Evolutionary conservation across 768 basidiomycete genomes (phyloP).

Genomic region (Pisolithus orientalis): DNA sequence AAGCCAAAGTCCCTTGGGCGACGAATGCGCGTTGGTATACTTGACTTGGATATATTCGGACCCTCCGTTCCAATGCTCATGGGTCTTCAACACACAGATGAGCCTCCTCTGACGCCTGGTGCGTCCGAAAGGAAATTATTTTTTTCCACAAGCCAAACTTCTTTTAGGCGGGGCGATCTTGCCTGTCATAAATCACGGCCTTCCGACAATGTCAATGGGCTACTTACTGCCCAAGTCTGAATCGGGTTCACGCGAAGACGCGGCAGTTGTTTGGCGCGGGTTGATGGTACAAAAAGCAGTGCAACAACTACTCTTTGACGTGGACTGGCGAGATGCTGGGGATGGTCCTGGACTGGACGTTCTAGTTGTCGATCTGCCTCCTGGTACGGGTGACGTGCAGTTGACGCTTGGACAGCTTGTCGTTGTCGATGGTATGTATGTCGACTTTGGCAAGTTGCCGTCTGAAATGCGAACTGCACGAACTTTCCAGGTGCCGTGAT

Average conservation of each 20-base stretch:
- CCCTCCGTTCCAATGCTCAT: conserved; percentile 91
- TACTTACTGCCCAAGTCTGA: conserved; percentile 68
- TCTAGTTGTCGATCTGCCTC: conserved; percentile 92
- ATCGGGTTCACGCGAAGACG: conserved; percentile 52
- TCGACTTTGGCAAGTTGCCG: not conserved
- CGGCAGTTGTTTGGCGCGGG: conserved; percentile 90
- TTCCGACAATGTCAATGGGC: conserved; percentile 97
- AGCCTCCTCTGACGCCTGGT: conserved; percentile 74
- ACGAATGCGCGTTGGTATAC: conserved; percentile 68
- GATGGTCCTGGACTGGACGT: conserved; percentile 59
- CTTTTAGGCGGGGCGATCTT: conserved; percentile 64
- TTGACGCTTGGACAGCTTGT: conserved; percentile 88
- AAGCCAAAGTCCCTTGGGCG: conserved; percentile 26
- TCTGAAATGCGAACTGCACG: not conserved
- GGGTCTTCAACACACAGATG: conserved; percentile 73
- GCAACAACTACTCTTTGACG: conserved; percentile 92
- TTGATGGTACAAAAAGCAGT: conserved; percentile 98
- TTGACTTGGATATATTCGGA: conserved; percentile 95
- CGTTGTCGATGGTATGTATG: conserved; percentile 62
- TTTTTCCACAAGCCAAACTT: too few relatives aligned
- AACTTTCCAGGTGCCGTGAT: conserved; percentile 73
- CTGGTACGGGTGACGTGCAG: conserved; percentile 94
- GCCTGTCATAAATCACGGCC: conserved; percentile 81
- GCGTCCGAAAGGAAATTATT: conserved; percentile 14
- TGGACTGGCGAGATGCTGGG: conserved; percentile 65